phyloP scores from a whole-genome alignment of 345 rosid species.

The Jatropha curcas region DNA sequence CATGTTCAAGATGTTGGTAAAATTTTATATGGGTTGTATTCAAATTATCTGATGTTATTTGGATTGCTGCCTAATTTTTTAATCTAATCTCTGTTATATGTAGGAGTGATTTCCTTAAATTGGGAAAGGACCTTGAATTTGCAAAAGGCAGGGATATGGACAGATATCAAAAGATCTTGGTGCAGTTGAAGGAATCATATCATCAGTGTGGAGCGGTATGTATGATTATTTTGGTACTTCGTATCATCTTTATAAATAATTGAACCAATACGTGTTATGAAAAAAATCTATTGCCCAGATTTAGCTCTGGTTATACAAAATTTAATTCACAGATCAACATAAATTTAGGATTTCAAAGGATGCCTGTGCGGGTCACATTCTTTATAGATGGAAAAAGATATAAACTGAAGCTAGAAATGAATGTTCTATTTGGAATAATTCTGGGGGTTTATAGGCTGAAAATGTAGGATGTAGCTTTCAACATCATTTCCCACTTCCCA shows the following conservation, averaged over 20 bases:
- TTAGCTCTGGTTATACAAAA: background rate
- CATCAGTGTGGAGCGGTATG: conserved; percentile 61
- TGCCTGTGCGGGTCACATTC: background rate
- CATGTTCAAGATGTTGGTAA: background rate
- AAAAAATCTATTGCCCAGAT: background rate
- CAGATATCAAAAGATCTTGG: conserved; percentile 55
- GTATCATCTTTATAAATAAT: background rate
- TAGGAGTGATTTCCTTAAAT: conserved; percentile 68
- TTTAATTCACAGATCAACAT: background rate
- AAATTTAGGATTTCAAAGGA: background rate
- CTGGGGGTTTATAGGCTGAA: background rate
- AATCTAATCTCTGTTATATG: conserved; percentile 11
- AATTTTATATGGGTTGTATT: conserved; percentile 6
- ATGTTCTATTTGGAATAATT: background rate
- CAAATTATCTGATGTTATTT: background rate
- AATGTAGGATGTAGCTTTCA: background rate
- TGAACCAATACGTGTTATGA: background rate
- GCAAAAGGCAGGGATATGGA: conserved; percentile 72
- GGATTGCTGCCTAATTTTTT: background rate
- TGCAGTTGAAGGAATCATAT: conserved; percentile 67
- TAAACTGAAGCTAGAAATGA: background rate
- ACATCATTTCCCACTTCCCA: background rate
- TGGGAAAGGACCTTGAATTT: conserved; percentile 73
- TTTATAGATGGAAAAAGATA: background rate
- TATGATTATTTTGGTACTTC: background rate